A percentile compares a stretch with the other conserved stretches of the same genome.
Evolutionary conservation across 129 eudicot genomes (phyloP).

Genomic region (Escallonia herrerae): DNA sequence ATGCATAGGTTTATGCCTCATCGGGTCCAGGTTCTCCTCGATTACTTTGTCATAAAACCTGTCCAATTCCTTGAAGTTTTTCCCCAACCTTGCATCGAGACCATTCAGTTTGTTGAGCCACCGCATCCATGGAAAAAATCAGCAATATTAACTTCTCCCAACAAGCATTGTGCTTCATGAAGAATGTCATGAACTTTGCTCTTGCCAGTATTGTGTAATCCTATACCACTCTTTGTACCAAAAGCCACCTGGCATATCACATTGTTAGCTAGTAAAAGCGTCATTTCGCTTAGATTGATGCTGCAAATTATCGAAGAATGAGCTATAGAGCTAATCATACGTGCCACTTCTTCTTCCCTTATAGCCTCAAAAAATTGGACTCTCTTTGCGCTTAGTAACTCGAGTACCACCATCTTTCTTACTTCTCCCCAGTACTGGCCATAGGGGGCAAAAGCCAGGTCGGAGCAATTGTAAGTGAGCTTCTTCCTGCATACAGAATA

Average conservation of each 20-base stretch:
- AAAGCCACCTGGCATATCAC: conserved; percentile 10
- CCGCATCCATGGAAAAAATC: background rate
- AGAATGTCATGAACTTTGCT: conserved; percentile 1
- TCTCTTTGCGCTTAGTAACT: conserved; percentile 17
- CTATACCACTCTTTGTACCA: background rate
- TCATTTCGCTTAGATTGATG: background rate
- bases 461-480: conserved; percentile 7
- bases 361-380: conserved; percentile 15
- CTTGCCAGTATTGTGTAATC: background rate
- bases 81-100: conserved; percentile 13
- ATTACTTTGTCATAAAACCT: conserved; percentile 11
- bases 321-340: conserved; percentile 2
- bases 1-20: background rate
- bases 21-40: conserved; percentile 12
- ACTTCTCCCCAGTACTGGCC: conserved; percentile 30
- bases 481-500: background rate
- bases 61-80: conserved; percentile 16
- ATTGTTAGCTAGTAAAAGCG: conserved; percentile 4
- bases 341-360: conserved; percentile 13
- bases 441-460: conserved; percentile 18
- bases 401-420: conserved; percentile 12
- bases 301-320: background rate
- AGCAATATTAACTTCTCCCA: conserved; percentile 6
- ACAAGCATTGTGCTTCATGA: conserved; percentile 3
- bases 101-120: conserved; percentile 1